phyloP scores from a whole-genome alignment of 768 basidiomycete species.

The Phylloporus arenicola region DNA sequence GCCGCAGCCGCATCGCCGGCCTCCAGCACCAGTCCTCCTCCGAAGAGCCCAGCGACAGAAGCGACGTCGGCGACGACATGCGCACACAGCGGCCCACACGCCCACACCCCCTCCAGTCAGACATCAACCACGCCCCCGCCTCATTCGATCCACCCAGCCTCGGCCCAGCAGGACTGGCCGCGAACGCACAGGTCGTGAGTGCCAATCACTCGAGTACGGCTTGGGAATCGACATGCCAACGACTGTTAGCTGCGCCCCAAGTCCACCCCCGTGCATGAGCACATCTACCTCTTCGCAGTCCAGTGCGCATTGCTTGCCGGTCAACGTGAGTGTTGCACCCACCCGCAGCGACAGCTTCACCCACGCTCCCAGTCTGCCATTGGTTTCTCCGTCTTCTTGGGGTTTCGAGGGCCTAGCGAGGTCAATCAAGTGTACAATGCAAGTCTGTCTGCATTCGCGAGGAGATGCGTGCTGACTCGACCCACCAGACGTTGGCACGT shows the following conservation, averaged over 20 bases:
- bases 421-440: slow-evolving; percentile 7
- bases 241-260: slow-evolving; percentile 17
- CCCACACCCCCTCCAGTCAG: background rate
- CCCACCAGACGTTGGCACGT: slow-evolving; percentile 3
- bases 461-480: slow-evolving; percentile 1
- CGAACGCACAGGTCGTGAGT: slow-evolving; percentile 19
- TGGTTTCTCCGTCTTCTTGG: slow-evolving; percentile 23
- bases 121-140: slow-evolving; percentile 9
- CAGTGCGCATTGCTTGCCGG: slow-evolving; percentile 20
- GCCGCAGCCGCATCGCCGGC: slow-evolving; percentile 18
- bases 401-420: slow-evolving; percentile 23
- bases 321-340: slow-evolving; percentile 19
- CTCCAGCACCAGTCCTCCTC: slow-evolving; percentile 15
- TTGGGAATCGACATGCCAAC: slow-evolving; percentile 7
- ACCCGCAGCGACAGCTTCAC: background rate
- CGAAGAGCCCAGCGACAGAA: slow-evolving; percentile 27
- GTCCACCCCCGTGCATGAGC: slow-evolving; percentile 2
- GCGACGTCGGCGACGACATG: slow-evolving; percentile 20
- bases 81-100: slow-evolving; percentile 1
- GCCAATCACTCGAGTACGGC: slow-evolving; percentile 2
- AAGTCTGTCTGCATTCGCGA: background rate
- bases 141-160: slow-evolving; percentile 6
- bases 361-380: slow-evolving; percentile 14
- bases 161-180: background rate
- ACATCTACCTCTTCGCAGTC: slow-evolving; percentile 9